Evolutionary conservation across 2,329 filamentous ascomycete genomes (phyloP).

Genomic region (Aspergillus spinulosporus): DNA sequence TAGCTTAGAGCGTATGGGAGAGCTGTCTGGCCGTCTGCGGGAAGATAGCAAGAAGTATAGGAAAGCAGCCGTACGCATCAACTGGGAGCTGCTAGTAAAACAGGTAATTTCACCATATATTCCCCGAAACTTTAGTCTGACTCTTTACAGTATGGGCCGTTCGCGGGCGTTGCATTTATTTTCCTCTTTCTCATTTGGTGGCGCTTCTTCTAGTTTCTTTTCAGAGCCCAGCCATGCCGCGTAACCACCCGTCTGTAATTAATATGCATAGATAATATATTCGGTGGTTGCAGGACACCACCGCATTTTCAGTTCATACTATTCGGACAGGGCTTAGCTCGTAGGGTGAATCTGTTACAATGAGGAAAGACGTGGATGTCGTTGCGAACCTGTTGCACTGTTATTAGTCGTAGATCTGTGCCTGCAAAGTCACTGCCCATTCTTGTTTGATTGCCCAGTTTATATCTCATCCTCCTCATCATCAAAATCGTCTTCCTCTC

Average conservation of each 20-base stretch:
- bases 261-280: constrained; percentile 40
- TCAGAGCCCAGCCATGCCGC: constrained; percentile 11
- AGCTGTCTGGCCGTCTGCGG: constrained; percentile 80
- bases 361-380: neutral
- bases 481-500: constrained; percentile 92
- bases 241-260: constrained; percentile 30
- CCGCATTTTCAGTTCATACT: constrained; percentile 8
- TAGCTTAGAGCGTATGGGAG: constrained; percentile 93
- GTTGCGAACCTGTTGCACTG: neutral
- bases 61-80: constrained; percentile 89
- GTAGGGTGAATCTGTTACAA: neutral
- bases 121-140: constrained; percentile 23
- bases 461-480: constrained; percentile 92
- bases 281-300: constrained; percentile 36
- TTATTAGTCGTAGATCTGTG: no score
- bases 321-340: neutral
- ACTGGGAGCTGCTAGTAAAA: constrained; percentile 95
- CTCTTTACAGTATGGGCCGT: constrained; percentile 71
- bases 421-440: no score
- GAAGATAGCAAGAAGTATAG: constrained; percentile 96
- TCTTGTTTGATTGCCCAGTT: constrained; percentile 11
- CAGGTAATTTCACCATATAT: constrained; percentile 55
- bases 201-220: constrained; percentile 72
- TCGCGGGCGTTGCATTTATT: constrained; percentile 77
- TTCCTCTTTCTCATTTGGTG: constrained; percentile 86